A percentile compares a stretch with the other conserved stretches of the same genome.
These are phyloP conservation scores for Aspergillus nomiae DNA, from an alignment of 2,329 filamentous ascomycete genomes.

Conservation along the genomic window DNA sequence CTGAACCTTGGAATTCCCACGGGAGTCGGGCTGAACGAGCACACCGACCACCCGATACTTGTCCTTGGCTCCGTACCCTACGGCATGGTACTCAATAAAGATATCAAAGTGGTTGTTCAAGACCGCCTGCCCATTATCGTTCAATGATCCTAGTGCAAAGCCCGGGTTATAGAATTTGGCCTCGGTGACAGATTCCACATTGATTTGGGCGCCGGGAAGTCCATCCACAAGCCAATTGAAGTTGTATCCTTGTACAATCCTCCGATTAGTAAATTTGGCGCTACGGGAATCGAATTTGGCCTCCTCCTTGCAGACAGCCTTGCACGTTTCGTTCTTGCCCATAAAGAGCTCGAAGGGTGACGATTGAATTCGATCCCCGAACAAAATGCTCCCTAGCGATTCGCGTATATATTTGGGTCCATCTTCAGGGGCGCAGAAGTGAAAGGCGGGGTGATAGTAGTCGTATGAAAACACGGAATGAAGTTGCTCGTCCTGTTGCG, in stretches of 20 bases:
- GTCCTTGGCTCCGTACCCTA: constrained; percentile 56
- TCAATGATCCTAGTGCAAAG: constrained; percentile 71
- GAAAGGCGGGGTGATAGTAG: constrained; percentile 87
- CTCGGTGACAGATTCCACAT: constrained; percentile 73
- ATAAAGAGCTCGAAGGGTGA: constrained; percentile 90
- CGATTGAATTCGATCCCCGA: constrained; percentile 96
- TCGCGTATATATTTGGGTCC: constrained; percentile 81
- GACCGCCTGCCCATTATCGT: constrained; percentile 57
- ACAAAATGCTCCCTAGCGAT: constrained; percentile 92
- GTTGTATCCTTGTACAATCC: constrained; percentile 84
- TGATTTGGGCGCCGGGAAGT: constrained; percentile 82
- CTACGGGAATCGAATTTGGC: constrained; percentile 66
- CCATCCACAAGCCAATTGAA: constrained; percentile 96
- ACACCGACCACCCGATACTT: constrained; percentile 90
- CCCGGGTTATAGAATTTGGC: constrained; percentile 88
- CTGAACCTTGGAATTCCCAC: constrained; percentile 56
- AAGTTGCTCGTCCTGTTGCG: constrained; percentile 73
- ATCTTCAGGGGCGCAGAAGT: constrained; percentile 79
- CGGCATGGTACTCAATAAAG: constrained; percentile 85
- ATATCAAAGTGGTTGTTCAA: constrained; percentile 98
- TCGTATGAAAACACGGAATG: constrained; percentile 95
- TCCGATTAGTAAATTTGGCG: constrained; percentile 77
- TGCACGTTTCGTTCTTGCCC: constrained; percentile 84
- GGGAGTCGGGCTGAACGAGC: constrained; percentile 78
- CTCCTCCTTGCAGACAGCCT: constrained; percentile 69